Evolutionary conservation across 2,329 filamentous ascomycete species (phyloP).

Genomic region (Fusarium denticulatum): DNA sequence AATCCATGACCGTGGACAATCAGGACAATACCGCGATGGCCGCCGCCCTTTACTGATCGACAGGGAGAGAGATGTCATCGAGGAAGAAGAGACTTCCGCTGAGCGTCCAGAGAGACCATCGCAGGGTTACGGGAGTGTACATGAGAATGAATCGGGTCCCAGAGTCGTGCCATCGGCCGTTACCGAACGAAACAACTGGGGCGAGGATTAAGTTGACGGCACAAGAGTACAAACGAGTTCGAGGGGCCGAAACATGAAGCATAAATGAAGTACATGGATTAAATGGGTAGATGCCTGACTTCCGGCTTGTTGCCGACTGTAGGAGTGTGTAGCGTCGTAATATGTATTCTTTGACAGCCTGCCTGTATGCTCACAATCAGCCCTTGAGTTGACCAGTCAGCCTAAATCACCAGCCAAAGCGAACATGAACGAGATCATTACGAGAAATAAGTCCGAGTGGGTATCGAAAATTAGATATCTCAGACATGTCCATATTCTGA

Average conservation of each 20-base stretch:
- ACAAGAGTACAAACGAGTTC: background rate
- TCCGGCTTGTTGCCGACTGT: background rate
- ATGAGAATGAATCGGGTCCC: constrained; percentile 30
- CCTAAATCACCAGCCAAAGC: background rate
- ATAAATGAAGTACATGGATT: background rate
- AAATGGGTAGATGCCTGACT: background rate
- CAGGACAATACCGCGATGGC: constrained; percentile 24
- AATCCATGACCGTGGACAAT: constrained; percentile 1
- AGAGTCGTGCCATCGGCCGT: constrained; percentile 43
- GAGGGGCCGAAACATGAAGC: background rate
- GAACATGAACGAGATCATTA: background rate
- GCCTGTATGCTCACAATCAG: background rate
- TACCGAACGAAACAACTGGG: constrained; percentile 42
- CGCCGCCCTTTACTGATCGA: constrained; percentile 42
- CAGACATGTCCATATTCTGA: background rate
- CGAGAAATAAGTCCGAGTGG: background rate
- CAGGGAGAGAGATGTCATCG: constrained; percentile 43
- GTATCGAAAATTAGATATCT: background rate
- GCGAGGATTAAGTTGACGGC: constrained; percentile 2
- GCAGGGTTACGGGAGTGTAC: constrained; percentile 34
- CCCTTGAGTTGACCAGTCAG: background rate
- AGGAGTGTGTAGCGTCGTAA: background rate
- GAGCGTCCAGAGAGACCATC: constrained; percentile 13
- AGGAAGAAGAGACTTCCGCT: constrained; percentile 34
- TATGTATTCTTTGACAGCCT: background rate